These are phyloP conservation scores for Blastobotrys peoriensis DNA, from an alignment of 805 yeast species.

Conservation along the genomic window DNA sequence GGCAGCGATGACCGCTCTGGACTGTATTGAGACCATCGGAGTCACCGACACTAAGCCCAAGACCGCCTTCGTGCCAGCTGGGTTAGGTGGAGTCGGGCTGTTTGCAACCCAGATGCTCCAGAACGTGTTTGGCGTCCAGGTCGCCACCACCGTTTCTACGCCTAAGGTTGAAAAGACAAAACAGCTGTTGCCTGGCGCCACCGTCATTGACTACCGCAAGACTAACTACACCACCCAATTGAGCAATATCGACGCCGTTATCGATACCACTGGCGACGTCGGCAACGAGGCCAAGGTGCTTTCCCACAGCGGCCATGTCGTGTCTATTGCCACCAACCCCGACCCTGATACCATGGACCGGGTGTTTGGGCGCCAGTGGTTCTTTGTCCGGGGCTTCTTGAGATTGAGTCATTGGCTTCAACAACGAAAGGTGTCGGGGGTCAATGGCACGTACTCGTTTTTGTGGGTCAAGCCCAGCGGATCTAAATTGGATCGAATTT, in stretches of 20 bases:
- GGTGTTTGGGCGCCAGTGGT: not conserved
- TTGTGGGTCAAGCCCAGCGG: slow-evolving; percentile 7
- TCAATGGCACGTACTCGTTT: slow-evolving; percentile 8
- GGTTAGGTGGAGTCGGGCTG: slow-evolving; percentile 16
- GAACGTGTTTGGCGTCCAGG: slow-evolving; percentile 19
- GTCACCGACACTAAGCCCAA: slow-evolving; percentile 7
- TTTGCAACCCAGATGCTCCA: slow-evolving; percentile 19
- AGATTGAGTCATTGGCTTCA: slow-evolving; percentile 1
- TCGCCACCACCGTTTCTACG: slow-evolving; percentile 20
- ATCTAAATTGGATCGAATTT: slow-evolving; percentile 6
- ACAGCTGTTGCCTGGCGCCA: slow-evolving; percentile 16
- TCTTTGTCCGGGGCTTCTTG: slow-evolving; percentile 3
- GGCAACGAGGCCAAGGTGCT: slow-evolving; percentile 11
- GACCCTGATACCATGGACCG: slow-evolving; percentile 1
- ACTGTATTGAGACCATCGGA: slow-evolving; percentile 8
- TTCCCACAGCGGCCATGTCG: slow-evolving; percentile 14
- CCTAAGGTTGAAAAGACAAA: slow-evolving; percentile 14
- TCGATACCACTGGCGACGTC: slow-evolving; percentile 17
- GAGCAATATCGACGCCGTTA: slow-evolving; percentile 16
- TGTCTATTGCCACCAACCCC: slow-evolving; percentile 13
- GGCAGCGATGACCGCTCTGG: slow-evolving; percentile 16
- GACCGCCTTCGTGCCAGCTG: slow-evolving; percentile 18
- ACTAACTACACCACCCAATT: slow-evolving; percentile 13
- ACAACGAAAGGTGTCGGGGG: slow-evolving; percentile 4
- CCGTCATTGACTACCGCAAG: slow-evolving; percentile 21